Evolutionary conservation across 352 stramenopile genomes (phyloP).

Genomic region (Globisporangium viniferum): DNA sequence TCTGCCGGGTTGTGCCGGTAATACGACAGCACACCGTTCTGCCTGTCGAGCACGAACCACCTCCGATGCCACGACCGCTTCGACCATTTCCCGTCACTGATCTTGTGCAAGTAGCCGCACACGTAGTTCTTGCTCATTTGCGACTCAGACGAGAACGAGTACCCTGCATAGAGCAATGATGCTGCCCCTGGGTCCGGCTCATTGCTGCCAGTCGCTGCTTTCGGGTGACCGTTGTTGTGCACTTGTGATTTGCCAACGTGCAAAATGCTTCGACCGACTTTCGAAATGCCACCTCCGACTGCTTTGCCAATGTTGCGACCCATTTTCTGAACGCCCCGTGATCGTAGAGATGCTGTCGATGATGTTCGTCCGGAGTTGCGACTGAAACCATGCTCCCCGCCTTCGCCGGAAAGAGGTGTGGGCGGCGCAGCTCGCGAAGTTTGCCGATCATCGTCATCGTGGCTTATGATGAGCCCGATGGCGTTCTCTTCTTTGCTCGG

Average conservation of each 20-base stretch:
- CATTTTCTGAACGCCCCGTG: conserved; percentile 70
- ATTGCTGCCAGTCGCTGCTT: conserved; percentile 9
- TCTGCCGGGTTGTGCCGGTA: conserved; percentile 81
- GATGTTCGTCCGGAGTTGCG: conserved; percentile 11
- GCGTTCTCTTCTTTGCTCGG: conserved; percentile 20
- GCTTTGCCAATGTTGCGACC: conserved; percentile 74
- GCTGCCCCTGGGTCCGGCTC: conserved; percentile 29
- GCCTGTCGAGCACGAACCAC: conserved; percentile 82
- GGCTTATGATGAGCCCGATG: conserved; percentile 4
- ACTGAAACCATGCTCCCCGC: conserved; percentile 16
- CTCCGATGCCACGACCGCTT: conserved; percentile 82
- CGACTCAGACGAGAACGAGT: conserved; percentile 72
- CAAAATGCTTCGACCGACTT: conserved; percentile 74
- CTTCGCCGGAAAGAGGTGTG: conserved; percentile 11
- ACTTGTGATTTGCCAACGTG: conserved; percentile 59
- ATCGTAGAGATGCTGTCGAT: conserved; percentile 19
- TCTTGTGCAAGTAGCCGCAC: conserved; percentile 82
- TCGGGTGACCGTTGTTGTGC: conserved; percentile 13
- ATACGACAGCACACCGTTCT: conserved; percentile 73
- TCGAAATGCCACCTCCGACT: conserved; percentile 74
- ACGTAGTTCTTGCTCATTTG: conserved; percentile 81
- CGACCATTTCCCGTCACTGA: conserved; percentile 82
- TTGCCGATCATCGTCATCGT: conserved; percentile 6
- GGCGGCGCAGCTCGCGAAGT: conserved; percentile 14
- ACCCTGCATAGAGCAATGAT: conserved; percentile 42